Evolutionary conservation across 768 basidiomycete genomes (phyloP), one percentile per base, ranked within the genome.

Genomic region (Lactarius pseudohatsudake): DNA sequence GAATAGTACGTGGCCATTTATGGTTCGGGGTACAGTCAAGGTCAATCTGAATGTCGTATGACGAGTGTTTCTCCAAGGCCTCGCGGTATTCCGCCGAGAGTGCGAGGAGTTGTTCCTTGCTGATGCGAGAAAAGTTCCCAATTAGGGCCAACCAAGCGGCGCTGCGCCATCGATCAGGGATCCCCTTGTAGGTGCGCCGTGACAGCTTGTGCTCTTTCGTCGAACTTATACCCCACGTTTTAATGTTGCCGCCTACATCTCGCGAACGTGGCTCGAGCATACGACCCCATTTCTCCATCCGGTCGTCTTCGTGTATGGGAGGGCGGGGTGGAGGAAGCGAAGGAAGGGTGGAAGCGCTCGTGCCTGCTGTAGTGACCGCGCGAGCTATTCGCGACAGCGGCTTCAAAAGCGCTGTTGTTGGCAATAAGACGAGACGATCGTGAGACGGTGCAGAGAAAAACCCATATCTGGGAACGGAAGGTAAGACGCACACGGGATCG

Each of bases 31-130:
- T 1, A 98, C 96, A n/a, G 73, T 99, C 97, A 70, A 99, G 81
- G 78, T 99, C 97, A 71, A 98, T 98, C 79, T 98, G 97, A 38
- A 98, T 86, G 76, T 99, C 97, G 74, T 94, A 96, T 10, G 80
- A 83, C 47, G 94, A 96, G 20, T 95, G 90, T 65, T 84, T 85
- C 59, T 95, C 91, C 69, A 95, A 74, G 9, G 80, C 81, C 47
- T 87, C 85, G 69, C 81, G 78, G 70, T 91, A 91, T 64, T 85
- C 81, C 40, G 74, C 72, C 26, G 76, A 81, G 15, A 86, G 78
- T 60, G 72, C 73, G 59, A 74, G 73, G 55, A 87, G 74, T 60
- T 85, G 83, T 47, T 78, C 72, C 60, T 78, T 77, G 18, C 82
- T 81, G 28, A 80, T 78, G 57, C 74, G 78, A 61, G 87, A 76